Evolutionary conservation across 805 yeast genomes (phyloP).

Genomic region (Ogataea siamensis): DNA sequence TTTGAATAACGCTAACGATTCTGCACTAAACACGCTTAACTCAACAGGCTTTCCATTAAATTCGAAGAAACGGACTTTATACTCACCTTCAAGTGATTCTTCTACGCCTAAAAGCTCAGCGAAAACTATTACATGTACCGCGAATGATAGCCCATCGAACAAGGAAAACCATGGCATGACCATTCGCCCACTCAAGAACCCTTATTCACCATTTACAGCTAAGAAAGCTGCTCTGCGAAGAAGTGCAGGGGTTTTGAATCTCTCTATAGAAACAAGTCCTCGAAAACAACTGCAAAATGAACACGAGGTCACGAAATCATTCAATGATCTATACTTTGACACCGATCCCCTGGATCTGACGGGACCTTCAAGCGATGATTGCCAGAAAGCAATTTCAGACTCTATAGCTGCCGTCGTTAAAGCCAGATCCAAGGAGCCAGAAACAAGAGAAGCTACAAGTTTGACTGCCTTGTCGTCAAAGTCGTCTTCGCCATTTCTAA

Average conservation of each 20-base stretch:
- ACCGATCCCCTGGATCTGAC: too few relatives aligned
- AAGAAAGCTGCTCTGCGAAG: conserved; percentile 42
- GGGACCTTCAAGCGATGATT: too few relatives aligned
- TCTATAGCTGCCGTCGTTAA: too few relatives aligned
- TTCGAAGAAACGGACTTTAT: conserved; percentile 28
- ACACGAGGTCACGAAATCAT: conserved; percentile 34
- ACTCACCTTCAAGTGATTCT: conserved; percentile 27
- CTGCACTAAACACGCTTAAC: conserved; percentile 26
- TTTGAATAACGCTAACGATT: conserved; percentile 15
- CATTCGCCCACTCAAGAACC: conserved; percentile 3
- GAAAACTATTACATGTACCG: conserved; percentile 8
- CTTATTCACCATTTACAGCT: conserved; percentile 16
- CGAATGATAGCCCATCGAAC: conserved; percentile 4
- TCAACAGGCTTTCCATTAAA: conserved; percentile 31
- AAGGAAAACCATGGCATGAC: conserved; percentile 15
- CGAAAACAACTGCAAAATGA: conserved; percentile 12
- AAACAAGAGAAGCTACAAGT: background rate
- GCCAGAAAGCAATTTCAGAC: too few relatives aligned
- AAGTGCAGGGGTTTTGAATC: conserved; percentile 51
- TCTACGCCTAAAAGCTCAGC: conserved; percentile 24
- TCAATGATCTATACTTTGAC: conserved; percentile 34
- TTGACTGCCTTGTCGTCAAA: conserved; percentile 10
- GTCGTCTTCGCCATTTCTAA: conserved; percentile 27
- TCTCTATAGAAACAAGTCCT: conserved; percentile 43
- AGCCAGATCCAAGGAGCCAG: conserved; percentile 10